Evolutionary conservation across 305 asterid species (phyloP).

Genomic region (Fraxinus latifolia): DNA sequence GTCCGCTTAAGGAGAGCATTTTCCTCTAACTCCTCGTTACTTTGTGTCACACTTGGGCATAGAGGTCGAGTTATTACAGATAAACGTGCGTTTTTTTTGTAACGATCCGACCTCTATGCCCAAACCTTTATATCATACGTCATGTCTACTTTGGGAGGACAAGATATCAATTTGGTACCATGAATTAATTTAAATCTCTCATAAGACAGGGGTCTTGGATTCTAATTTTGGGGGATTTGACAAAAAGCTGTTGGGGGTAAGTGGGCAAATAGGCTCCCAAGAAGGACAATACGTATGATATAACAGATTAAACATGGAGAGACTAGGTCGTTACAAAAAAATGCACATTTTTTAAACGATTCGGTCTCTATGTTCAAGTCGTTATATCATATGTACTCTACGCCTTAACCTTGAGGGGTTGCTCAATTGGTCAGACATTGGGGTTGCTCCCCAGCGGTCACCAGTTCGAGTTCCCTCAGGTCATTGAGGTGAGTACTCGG

Average conservation of each 20-base stretch:
- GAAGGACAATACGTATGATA: neutral
- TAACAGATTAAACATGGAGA: too few species aligned
- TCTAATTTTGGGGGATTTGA: neutral
- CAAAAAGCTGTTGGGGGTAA: neutral
- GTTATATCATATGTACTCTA: neutral
- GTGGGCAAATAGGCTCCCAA: neutral
- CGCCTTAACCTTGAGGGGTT: too few species aligned
- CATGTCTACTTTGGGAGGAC: neutral
- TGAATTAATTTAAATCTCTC: too few species aligned
- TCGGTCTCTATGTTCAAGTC: neutral
- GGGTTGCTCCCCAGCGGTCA: too few species aligned
- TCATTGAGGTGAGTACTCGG: too few species aligned
- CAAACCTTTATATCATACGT: neutral
- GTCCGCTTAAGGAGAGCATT: neutral
- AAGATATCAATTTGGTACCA: neutral
- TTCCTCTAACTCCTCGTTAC: neutral
- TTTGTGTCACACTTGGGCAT: neutral
- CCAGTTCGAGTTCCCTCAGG: too few species aligned
- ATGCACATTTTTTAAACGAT: neutral
- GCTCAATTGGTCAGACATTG: too few species aligned
- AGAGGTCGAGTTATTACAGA: neutral
- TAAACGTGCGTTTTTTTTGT: neutral
- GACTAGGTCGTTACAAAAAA: neutral
- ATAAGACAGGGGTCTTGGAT: neutral
- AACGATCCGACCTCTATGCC: neutral